Percentiles rank a stretch among this genome's conserved stretches.
Evolutionary conservation across 2,329 filamentous ascomycete genomes (phyloP).

Genomic region (Arthrobotrys pseudoclavata): DNA sequence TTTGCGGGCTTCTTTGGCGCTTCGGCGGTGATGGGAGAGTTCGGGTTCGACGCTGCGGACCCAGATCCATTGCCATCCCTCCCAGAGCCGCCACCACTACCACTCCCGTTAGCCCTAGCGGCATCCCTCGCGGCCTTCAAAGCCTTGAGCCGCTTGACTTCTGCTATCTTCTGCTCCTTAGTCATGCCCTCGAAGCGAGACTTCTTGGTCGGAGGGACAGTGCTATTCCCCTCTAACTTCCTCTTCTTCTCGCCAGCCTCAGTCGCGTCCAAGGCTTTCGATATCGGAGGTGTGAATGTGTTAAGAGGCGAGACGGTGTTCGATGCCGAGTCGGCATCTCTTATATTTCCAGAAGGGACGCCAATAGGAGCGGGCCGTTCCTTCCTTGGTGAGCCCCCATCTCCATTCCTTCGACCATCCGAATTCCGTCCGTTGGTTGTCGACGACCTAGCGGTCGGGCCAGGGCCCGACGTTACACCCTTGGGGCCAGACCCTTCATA

Average conservation of each 20-base stretch:
- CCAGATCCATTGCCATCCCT: conserved; percentile 57
- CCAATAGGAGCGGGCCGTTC: conserved; percentile 57
- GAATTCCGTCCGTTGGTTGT: conserved; percentile 49
- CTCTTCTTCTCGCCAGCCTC: conserved; percentile 51
- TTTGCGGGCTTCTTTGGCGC: conserved; percentile 50
- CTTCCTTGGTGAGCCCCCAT: conserved; percentile 49
- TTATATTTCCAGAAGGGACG: conserved; percentile 43
- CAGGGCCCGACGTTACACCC: conserved; percentile 1
- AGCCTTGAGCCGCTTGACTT: conserved; percentile 55
- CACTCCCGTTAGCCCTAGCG: conserved; percentile 26
- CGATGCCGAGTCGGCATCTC: conserved; percentile 30
- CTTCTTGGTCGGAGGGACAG: conserved; percentile 58
- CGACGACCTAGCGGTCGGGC: conserved; percentile 20
- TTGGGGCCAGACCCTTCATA: conserved; percentile 28
- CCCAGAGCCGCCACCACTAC: conserved; percentile 21
- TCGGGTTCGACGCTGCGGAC: conserved; percentile 55
- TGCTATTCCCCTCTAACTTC: conserved; percentile 50
- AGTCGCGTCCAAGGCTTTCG: conserved; percentile 50
- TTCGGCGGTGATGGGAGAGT: conserved; percentile 53
- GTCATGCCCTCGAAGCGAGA: conserved; percentile 61
- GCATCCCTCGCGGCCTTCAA: conserved; percentile 54
- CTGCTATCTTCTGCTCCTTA: conserved; percentile 58
- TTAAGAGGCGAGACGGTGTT: conserved; percentile 48
- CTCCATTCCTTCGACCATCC: conserved; percentile 44
- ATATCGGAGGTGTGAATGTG: conserved; percentile 58